Base-by-base conservation (phyloP, 208 protist genomes). In the Leptomonas seymouri region DNA sequence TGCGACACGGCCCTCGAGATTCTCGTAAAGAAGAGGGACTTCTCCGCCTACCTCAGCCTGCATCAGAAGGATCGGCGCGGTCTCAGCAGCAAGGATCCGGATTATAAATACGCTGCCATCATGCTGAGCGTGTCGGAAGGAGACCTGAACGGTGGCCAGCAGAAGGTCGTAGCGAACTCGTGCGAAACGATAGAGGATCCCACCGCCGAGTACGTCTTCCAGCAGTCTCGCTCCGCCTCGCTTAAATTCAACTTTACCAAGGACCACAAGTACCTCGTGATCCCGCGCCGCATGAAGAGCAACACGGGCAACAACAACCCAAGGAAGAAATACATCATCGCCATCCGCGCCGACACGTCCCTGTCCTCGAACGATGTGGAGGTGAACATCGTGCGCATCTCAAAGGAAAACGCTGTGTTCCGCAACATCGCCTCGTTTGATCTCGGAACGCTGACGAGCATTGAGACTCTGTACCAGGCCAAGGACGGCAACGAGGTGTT, bases 21-120 rank as follows among this genome's bases (percentile, higher is more conserved):
- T 55, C 67, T 80, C 16, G 71, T 82, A 21, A 67, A 67, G 45
- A 79, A 81, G 49, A 62, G 41, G 8, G 44, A 55, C 31, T 70
- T 86, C 56, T 44, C 78, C 21, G 86, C 70, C 41, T 89, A 78
- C 66, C 56, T 86, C 21, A 71, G 72, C 49, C 60, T 91, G 0
- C 70, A 76, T 39, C 86, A 89, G 61, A 87, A 85, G 61, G 84
- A 90, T 58, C 65, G 62, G n/a, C 81, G 81, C 55, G 81, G 74
- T 16, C 78, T 90, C 44, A 30, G 55, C 44, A 55, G 31, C 27
- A 74, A 48, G 16, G 75, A 85, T 60, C 36, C 74, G 1, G 84
- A 90, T 39, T 59, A 55, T 64, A 72, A 76, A 63, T 90, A 87
- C 73, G 76, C 81, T 11, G 71, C 71, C 15, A 62, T 90, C 27